These are phyloP conservation scores for Ceriops zippeliana DNA, from an alignment of 345 rosid genomes.

Conservation along the genomic window DNA sequence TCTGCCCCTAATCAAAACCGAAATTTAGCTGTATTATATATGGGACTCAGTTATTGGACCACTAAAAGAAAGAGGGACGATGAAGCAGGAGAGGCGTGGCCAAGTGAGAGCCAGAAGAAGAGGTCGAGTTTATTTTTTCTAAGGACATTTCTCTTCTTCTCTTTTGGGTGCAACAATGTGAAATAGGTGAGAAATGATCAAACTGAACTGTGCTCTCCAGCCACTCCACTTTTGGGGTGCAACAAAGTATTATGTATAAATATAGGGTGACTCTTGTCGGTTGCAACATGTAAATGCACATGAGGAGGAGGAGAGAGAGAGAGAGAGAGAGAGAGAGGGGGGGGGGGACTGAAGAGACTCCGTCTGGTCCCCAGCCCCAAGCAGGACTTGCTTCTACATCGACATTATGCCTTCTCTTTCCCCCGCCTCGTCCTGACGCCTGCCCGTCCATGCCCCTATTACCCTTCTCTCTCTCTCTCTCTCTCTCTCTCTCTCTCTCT, in stretches of 20 bases:
- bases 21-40: constrained; percentile 14
- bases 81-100: constrained; percentile 25
- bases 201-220: constrained; percentile 17
- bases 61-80: constrained; percentile 9
- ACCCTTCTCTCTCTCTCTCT: too few relatives aligned
- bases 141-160: constrained; percentile 2
- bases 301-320: not conserved
- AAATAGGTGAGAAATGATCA: constrained; percentile 18
- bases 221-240: constrained; percentile 53
- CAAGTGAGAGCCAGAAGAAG: constrained; percentile 14
- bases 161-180: constrained; percentile 40
- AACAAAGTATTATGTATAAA: constrained; percentile 37
- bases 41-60: constrained; percentile 19
- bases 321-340: constrained; percentile 7
- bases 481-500: too few relatives aligned
- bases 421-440: constrained; percentile 28
- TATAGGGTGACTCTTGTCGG: constrained; percentile 41
- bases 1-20: constrained; percentile 12
- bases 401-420: constrained; percentile 31
- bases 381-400: not conserved
- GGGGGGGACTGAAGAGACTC: not conserved
- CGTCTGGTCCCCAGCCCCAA: not conserved
- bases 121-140: constrained; percentile 3
- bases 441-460: not conserved
- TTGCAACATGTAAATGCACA: constrained; percentile 9